These are phyloP conservation scores for Solanum arcanum DNA, from an alignment of 257 asterid genomes.

Conservation along the genomic window DNA sequence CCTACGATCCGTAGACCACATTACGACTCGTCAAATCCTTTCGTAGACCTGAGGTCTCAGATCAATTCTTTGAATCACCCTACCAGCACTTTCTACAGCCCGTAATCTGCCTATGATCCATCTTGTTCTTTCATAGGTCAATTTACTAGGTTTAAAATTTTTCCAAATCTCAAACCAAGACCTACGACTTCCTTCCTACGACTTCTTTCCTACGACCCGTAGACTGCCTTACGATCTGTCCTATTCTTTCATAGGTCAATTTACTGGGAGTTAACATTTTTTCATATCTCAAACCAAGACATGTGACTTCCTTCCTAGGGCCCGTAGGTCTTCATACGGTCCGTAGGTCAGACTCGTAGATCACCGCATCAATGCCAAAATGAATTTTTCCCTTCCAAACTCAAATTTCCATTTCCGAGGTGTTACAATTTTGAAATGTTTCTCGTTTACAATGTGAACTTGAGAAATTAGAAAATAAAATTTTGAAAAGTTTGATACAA, in stretches of 20 bases:
- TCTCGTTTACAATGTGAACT: neutral
- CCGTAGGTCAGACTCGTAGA: neutral
- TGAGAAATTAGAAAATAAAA: neutral
- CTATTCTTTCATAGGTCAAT: neutral
- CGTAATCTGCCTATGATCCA: neutral
- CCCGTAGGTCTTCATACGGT: neutral
- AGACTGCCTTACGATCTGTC: neutral
- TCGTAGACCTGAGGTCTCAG: neutral
- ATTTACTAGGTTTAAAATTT: neutral
- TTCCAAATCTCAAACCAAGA: neutral
- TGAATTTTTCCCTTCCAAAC: neutral
- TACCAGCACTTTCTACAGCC: neutral
- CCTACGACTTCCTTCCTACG: neutral
- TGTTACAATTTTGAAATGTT: neutral
- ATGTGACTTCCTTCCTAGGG: neutral
- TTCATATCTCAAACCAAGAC: neutral
- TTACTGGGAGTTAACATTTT: too few relatives aligned
- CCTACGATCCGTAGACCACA: neutral
- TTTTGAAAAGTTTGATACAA: neutral
- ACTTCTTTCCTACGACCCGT: neutral
- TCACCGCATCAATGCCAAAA: neutral
- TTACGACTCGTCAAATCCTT: neutral
- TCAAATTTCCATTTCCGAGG: neutral
- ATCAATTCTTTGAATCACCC: neutral
- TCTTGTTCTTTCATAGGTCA: neutral